Conservation (phyloP, 192 early-diverging fungal species). For the Entomortierella parvispora region DNA sequence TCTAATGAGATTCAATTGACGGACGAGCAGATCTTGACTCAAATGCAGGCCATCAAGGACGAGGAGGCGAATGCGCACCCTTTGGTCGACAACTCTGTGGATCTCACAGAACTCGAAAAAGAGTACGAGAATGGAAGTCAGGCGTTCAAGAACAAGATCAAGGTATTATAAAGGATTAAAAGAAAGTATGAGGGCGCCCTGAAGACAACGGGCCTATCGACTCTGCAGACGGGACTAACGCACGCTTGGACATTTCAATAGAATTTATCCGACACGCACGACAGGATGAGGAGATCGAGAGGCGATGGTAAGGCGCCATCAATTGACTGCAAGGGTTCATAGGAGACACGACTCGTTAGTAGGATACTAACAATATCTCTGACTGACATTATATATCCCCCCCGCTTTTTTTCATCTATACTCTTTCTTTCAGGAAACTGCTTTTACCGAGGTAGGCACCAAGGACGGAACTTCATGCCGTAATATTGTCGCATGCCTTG, state of each 20-base stretch:
- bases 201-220: no score
- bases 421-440: conserved; percentile 59
- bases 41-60: conserved; percentile 63
- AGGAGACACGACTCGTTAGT: no score
- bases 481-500: no score
- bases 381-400: no score
- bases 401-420: background rate
- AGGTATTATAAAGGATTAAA: conserved; percentile 31
- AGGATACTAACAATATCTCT: no score
- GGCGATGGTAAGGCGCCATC: conserved; percentile 61
- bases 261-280: conserved; percentile 57
- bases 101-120: conserved; percentile 55
- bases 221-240: no score
- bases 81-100: conserved; percentile 61
- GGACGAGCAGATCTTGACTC: conserved; percentile 50
- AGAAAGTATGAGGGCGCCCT: no score
- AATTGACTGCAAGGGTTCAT: background rate
- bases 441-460: conserved; percentile 65
- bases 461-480: background rate
- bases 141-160: conserved; percentile 61
- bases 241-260: conserved; percentile 17
- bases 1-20: conserved; percentile 20
- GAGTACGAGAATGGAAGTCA: conserved; percentile 64
- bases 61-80: conserved; percentile 66
- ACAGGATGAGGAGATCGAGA: conserved; percentile 62